Evolutionary conservation across 441 rosid genomes (phyloP).

Genomic region (Hypseocharis bilobata): DNA sequence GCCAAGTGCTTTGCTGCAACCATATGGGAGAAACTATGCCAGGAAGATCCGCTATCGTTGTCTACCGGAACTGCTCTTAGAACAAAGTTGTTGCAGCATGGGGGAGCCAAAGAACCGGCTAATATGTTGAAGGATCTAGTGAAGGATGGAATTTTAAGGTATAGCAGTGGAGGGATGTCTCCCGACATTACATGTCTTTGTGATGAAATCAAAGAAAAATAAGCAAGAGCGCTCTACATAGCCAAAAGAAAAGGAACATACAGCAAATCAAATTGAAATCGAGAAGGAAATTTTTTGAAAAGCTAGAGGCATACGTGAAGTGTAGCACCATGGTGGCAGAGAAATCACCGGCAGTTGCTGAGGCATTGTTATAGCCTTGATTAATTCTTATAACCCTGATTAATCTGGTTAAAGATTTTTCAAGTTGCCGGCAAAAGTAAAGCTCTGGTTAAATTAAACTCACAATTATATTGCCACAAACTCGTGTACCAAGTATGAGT

Average conservation of each 20-base stretch:
- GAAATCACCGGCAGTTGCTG: too few species aligned
- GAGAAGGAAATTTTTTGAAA: neutral
- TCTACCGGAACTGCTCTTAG: conserved; percentile 57
- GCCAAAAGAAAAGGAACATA: neutral
- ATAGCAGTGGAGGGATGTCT: conserved; percentile 44
- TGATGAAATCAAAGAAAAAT: conserved; percentile 40
- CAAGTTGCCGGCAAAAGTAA: too few species aligned
- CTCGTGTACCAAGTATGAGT: too few species aligned
- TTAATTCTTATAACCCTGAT: too few species aligned
- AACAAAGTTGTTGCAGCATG: conserved; percentile 56
- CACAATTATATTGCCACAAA: too few species aligned
- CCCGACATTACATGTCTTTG: conserved; percentile 53
- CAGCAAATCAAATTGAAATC: neutral
- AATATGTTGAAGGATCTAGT: conserved; percentile 60
- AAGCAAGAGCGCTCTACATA: neutral
- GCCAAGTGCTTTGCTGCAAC: conserved; percentile 88
- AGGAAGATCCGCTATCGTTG: conserved; percentile 74
- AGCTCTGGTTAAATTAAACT: too few species aligned
- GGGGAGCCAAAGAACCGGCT: conserved; percentile 80
- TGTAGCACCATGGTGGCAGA: too few species aligned
- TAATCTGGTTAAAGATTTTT: too few species aligned
- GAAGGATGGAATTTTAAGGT: conserved; percentile 48
- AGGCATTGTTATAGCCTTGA: too few species aligned
- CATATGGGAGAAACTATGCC: conserved; percentile 68
- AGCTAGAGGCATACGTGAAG: too few species aligned